Percentiles rank a stretch among this genome's conserved stretches.
Conservation (phyloP, 2,329 filamentous ascomycete species). For the Neoascochyta sp. region DNA sequence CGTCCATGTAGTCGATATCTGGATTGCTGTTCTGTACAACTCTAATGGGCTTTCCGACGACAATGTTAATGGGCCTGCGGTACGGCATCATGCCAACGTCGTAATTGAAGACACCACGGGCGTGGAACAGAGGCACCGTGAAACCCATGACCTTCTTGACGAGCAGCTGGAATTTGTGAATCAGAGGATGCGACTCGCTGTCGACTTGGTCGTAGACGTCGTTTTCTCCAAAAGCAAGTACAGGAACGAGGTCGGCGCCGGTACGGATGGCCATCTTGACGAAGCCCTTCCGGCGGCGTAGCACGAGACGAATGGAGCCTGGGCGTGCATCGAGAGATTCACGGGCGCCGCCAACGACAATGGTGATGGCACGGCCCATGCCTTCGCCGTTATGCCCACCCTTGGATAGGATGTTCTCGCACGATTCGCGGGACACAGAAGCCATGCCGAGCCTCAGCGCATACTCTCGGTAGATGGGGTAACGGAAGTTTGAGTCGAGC, state of each 20-base stretch:
- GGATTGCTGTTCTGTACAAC: slow-evolving; percentile 64
- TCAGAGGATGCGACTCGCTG: slow-evolving; percentile 68
- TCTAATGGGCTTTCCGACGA: slow-evolving; percentile 77
- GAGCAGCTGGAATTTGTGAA: slow-evolving; percentile 78
- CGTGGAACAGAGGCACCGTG: slow-evolving; percentile 86
- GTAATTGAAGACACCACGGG: slow-evolving; percentile 92
- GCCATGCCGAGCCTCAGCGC: slow-evolving; percentile 82
- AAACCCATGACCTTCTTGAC: slow-evolving; percentile 86
- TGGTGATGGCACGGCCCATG: slow-evolving; percentile 93
- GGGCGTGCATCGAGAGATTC: slow-evolving; percentile 89
- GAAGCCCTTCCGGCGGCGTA: slow-evolving; percentile 84
- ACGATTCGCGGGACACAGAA: slow-evolving; percentile 87
- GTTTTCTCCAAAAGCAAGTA: slow-evolving; percentile 92
- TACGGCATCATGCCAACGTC: slow-evolving; percentile 97
- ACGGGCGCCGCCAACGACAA: slow-evolving; percentile 87
- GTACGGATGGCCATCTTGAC: slow-evolving; percentile 88
- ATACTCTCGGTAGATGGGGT: slow-evolving; percentile 92
- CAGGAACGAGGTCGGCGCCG: slow-evolving; percentile 90
- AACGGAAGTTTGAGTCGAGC: slow-evolving; percentile 91
- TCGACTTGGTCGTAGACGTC: slow-evolving; percentile 90
- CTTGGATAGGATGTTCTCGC: slow-evolving; percentile 78
- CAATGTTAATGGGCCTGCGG: slow-evolving; percentile 78
- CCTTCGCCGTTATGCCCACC: slow-evolving; percentile 75
- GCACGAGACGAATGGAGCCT: slow-evolving; percentile 69
- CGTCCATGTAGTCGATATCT: slow-evolving; percentile 70